These are phyloP conservation scores for Prunus fruticosa DNA, from an alignment of 306 rosid species.

Conservation along the genomic window DNA sequence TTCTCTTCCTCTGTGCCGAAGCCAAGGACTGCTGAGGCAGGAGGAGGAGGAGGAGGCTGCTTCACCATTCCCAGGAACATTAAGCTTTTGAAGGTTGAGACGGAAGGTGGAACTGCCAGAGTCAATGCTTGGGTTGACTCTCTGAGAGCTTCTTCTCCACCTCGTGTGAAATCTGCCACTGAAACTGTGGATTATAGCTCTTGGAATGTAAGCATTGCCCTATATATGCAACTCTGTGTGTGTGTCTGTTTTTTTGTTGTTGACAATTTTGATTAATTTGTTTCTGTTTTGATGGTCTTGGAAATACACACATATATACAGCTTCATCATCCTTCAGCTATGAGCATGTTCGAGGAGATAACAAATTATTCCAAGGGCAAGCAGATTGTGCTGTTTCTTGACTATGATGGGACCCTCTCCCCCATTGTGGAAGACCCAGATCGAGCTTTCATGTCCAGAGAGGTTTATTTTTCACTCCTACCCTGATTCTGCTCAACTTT, in stretches of 20 bases:
- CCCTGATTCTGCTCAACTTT: background rate
- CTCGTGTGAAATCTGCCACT: slow-evolving; percentile 38
- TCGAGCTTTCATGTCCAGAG: slow-evolving; percentile 74
- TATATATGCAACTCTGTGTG: background rate
- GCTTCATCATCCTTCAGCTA: slow-evolving; percentile 79
- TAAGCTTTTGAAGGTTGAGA: slow-evolving; percentile 49
- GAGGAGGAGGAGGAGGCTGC: slow-evolving; percentile 35
- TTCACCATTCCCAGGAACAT: slow-evolving; percentile 35
- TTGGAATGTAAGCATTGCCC: slow-evolving; percentile 56
- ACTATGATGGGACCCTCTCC: slow-evolving; percentile 95
- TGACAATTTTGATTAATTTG: background rate
- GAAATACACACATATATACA: background rate
- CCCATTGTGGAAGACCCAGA: slow-evolving; percentile 92
- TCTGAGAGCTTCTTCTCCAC: slow-evolving; percentile 89
- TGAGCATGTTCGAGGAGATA: slow-evolving; percentile 60
- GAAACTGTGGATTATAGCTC: slow-evolving; percentile 40
- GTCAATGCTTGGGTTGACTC: slow-evolving; percentile 72
- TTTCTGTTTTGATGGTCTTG: background rate
- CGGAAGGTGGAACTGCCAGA: slow-evolving; percentile 30
- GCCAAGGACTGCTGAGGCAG: slow-evolving; percentile 31
- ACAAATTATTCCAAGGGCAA: slow-evolving; percentile 53
- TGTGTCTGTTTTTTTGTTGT: background rate
- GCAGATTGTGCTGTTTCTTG: slow-evolving; percentile 74
- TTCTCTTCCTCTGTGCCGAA: slow-evolving; percentile 38
- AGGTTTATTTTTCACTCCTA: slow-evolving; percentile 39